Evolutionary conservation across 345 rosid species (phyloP).

Genomic region (Salix purpurea): DNA sequence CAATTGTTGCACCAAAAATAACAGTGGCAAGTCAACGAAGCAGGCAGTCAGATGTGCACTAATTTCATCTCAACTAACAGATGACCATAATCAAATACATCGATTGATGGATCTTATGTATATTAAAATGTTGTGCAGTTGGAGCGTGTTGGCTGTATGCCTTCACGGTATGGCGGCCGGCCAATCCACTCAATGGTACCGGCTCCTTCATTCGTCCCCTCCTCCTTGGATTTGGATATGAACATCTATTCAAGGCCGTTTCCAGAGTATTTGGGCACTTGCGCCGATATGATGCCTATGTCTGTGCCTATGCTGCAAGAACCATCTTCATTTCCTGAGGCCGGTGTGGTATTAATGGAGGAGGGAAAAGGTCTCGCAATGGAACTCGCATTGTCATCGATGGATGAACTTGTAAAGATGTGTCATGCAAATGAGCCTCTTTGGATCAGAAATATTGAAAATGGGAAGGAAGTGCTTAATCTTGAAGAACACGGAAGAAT

Average conservation of each 20-base stretch:
- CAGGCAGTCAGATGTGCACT: not conserved
- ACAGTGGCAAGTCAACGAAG: not conserved
- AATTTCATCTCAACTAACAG: not conserved
- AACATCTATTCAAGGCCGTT: slow-evolving; percentile 50
- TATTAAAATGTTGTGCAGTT: slow-evolving; percentile 37
- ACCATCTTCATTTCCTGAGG: slow-evolving; percentile 31
- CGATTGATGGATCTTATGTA: not conserved
- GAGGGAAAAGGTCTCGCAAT: slow-evolving; percentile 66
- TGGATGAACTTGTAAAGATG: slow-evolving; percentile 67
- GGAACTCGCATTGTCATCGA: slow-evolving; percentile 64
- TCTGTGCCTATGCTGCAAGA: slow-evolving; percentile 48
- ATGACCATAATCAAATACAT: not conserved
- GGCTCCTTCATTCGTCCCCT: slow-evolving; percentile 34
- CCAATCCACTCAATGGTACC: slow-evolving; percentile 44
- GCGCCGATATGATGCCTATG: slow-evolving; percentile 46
- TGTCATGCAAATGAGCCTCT: slow-evolving; percentile 56
- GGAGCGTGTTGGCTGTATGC: slow-evolving; percentile 59
- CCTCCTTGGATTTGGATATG: slow-evolving; percentile 77
- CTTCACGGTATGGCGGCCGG: slow-evolving; percentile 51
- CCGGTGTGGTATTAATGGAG: slow-evolving; percentile 43
- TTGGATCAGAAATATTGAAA: slow-evolving; percentile 49
- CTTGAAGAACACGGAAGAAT: slow-evolving; percentile 56
- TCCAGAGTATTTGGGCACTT: slow-evolving; percentile 35
- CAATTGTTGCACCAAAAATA: not conserved
- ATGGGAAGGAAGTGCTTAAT: slow-evolving; percentile 42